Percentiles rank a stretch among this genome's conserved stretches.
Evolutionary conservation across 1,139 yeast species (phyloP).

Genomic region (Torulaspora globosa): DNA sequence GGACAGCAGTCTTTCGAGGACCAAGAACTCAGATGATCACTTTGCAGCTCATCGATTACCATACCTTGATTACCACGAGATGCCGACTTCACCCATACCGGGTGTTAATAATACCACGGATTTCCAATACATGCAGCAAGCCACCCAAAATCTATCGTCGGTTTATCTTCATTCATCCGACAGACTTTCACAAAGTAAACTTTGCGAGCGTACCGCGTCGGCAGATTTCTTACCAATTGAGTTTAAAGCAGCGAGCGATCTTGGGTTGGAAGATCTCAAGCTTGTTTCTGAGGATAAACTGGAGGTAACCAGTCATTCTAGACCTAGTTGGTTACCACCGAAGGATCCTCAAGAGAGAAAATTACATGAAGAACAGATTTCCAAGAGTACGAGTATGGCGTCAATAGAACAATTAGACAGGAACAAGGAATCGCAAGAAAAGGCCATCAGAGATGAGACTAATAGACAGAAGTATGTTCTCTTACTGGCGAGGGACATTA

Average conservation of each 20-base stretch:
- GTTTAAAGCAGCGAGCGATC: conserved; percentile 37
- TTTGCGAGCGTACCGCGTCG: conserved; percentile 38
- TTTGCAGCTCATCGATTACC: conserved; percentile 13
- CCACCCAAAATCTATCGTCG: conserved; percentile 41
- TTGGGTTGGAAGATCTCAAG: conserved; percentile 46
- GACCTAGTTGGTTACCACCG: conserved; percentile 53
- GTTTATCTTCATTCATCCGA: conserved; percentile 43
- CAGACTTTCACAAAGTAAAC: conserved; percentile 38
- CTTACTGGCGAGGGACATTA: conserved; percentile 31
- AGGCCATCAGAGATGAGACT: conserved; percentile 35
- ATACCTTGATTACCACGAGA: conserved; percentile 26
- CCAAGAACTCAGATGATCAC: conserved; percentile 3
- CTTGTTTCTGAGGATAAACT: conserved; percentile 46
- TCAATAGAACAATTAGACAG: conserved; percentile 38
- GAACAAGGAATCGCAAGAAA: conserved; percentile 34
- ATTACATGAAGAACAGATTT: conserved; percentile 44
- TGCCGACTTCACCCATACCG: conserved; percentile 42
- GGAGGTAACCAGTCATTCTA: conserved; percentile 41
- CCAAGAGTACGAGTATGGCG: conserved; percentile 40
- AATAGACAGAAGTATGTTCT: conserved; percentile 36
- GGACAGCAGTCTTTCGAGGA: conserved; percentile 14
- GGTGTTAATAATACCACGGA: conserved; percentile 38
- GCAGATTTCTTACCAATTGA: conserved; percentile 39
- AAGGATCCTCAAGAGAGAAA: conserved; percentile 41
- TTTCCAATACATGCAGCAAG: conserved; percentile 39